phyloP scores from a whole-genome alignment of 2,329 filamentous ascomycete species.

The Aspergillus terreus region DNA sequence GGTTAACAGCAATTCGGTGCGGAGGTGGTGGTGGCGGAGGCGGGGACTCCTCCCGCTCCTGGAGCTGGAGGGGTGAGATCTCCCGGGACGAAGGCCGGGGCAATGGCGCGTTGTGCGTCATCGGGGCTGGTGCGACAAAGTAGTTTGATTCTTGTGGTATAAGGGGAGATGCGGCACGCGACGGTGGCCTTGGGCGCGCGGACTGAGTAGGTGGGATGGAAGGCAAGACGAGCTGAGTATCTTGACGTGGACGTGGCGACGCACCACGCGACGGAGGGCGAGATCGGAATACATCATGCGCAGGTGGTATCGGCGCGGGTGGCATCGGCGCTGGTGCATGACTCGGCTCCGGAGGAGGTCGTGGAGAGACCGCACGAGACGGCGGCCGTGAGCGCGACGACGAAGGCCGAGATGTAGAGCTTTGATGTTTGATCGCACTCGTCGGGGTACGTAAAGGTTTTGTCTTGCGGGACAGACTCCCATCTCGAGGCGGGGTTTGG shows the following conservation, averaged over 20 bases:
- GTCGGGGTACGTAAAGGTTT: slow-evolving; percentile 36
- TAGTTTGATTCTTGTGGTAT: slow-evolving; percentile 8
- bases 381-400: slow-evolving; percentile 11
- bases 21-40: slow-evolving; percentile 82
- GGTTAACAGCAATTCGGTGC: slow-evolving; percentile 58
- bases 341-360: slow-evolving; percentile 2
- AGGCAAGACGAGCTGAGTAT: slow-evolving; percentile 14
- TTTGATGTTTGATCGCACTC: slow-evolving; percentile 36
- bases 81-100: slow-evolving; percentile 17
- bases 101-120: slow-evolving; percentile 9
- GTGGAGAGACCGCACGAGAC: slow-evolving; percentile 7
- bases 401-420: slow-evolving; percentile 29
- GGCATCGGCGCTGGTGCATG: neutral
- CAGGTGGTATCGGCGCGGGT: neutral
- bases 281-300: slow-evolving; percentile 13
- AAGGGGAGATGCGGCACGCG: slow-evolving; percentile 13
- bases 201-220: slow-evolving; percentile 12
- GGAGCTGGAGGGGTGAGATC: slow-evolving; percentile 31
- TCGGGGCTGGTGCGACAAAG: slow-evolving; percentile 9
- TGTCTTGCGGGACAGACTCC: slow-evolving; percentile 27
- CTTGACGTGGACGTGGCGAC: slow-evolving; percentile 14
- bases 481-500: slow-evolving; percentile 33
- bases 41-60: slow-evolving; percentile 65
- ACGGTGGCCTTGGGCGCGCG: slow-evolving; percentile 4
- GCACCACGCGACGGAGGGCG: slow-evolving; percentile 25